phyloP scores from a whole-genome alignment of 805 yeast genomes.

The Kodamaea neixiangensis region DNA sequence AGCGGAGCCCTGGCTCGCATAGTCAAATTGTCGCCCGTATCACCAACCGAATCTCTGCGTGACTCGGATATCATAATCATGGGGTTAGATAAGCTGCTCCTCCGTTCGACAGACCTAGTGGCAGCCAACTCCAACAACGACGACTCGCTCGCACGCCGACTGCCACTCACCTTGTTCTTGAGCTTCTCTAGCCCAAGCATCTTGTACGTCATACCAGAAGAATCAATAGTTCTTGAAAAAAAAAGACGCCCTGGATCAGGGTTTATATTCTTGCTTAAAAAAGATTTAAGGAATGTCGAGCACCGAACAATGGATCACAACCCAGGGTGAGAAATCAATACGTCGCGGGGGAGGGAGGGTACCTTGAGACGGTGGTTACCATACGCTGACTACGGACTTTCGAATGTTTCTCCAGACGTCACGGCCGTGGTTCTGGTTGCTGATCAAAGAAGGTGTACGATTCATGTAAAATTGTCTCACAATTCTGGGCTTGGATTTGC shows the following conservation, averaged over 20 bases:
- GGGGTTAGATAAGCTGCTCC: conserved; percentile 25
- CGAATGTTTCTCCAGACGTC: background rate
- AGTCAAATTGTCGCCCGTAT: background rate
- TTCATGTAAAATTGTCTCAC: background rate
- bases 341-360: background rate
- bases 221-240: conserved; percentile 2
- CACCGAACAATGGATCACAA: background rate
- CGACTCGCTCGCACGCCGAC: conserved; percentile 29
- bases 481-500: background rate
- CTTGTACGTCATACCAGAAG: background rate
- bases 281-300: background rate
- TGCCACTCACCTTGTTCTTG: conserved; percentile 25
- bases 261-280: background rate
- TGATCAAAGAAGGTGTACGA: background rate
- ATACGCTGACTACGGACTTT: background rate
- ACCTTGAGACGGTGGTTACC: background rate
- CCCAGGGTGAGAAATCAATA: background rate
- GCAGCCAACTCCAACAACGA: conserved; percentile 22
- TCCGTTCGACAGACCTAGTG: conserved; percentile 15
- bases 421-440: background rate
- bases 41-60: conserved; percentile 3
- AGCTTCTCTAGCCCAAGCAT: conserved; percentile 26
- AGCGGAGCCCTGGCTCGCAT: background rate
- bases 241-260: background rate
- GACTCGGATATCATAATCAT: conserved; percentile 23